Conservation (phyloP, 345 rosid genomes). For the Abelmoschus esculentus region DNA sequence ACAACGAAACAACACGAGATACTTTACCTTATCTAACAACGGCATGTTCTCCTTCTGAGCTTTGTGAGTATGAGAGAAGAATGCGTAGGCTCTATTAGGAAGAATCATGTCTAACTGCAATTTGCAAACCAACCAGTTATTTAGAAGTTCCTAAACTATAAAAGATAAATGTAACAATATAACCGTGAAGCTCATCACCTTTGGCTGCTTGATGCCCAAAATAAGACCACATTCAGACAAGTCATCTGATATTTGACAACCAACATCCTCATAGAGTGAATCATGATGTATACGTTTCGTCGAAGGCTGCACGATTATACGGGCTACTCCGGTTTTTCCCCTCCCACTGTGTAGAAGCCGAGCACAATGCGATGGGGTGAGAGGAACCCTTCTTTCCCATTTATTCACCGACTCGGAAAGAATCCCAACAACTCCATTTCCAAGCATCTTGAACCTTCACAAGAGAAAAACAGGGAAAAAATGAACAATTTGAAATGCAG, state of each 20-base stretch:
- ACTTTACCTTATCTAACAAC: conserved; percentile 60
- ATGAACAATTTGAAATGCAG: neutral
- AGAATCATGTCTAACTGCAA: conserved; percentile 68
- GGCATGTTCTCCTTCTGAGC: conserved; percentile 87
- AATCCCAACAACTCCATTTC: conserved; percentile 86
- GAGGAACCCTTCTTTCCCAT: conserved; percentile 91
- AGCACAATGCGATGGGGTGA: conserved; percentile 88
- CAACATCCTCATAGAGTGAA: conserved; percentile 67
- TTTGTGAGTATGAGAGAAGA: conserved; percentile 89
- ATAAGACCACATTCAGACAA: conserved; percentile 83
- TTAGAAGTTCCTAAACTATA: neutral
- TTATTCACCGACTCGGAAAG: conserved; percentile 69
- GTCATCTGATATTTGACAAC: conserved; percentile 79
- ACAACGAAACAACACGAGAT: neutral
- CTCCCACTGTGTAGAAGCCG: conserved; percentile 64
- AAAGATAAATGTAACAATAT: neutral
- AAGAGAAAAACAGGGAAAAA: neutral
- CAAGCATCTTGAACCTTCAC: conserved; percentile 39
- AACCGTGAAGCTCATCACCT: conserved; percentile 28
- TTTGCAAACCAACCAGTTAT: neutral
- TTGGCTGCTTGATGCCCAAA: conserved; percentile 76
- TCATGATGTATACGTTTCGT: conserved; percentile 86
- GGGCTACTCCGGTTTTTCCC: conserved; percentile 61
- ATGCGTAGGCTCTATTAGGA: conserved; percentile 78
- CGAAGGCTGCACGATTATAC: conserved; percentile 83